Conservation (phyloP, 805 yeast genomes). For the Maudiozyma pseudohumilis region DNA sequence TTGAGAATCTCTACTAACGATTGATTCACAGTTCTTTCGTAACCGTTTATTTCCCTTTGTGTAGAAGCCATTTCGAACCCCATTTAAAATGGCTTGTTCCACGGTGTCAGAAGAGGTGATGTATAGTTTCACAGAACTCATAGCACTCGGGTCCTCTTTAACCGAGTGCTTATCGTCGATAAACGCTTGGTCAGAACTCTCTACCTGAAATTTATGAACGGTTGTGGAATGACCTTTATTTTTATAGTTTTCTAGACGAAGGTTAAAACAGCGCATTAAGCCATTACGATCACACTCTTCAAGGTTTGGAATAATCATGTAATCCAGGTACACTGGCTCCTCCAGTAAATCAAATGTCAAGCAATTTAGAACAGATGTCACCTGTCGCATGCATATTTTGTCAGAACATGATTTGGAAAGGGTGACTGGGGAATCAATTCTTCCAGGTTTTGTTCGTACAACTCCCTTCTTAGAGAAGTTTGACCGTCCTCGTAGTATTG, state of each 20-base stretch:
- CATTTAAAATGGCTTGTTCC: constrained; percentile 39
- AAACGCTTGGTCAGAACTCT: constrained; percentile 8
- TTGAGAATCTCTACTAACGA: constrained; percentile 19
- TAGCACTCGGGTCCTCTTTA: constrained; percentile 15
- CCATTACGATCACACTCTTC: not conserved
- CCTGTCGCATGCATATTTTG: constrained; percentile 59
- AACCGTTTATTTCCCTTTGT: constrained; percentile 36
- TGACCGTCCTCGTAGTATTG: constrained; percentile 51
- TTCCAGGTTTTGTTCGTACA: constrained; percentile 89
- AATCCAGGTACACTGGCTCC: constrained; percentile 31
- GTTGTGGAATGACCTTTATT: not conserved
- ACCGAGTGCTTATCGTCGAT: constrained; percentile 11
- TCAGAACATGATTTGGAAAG: constrained; percentile 85
- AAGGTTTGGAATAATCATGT: constrained; percentile 38
- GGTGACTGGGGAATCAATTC: constrained; percentile 64
- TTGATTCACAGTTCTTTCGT: constrained; percentile 31
- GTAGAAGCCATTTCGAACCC: constrained; percentile 50
- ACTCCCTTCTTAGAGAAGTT: constrained; percentile 46
- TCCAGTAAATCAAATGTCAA: constrained; percentile 32
- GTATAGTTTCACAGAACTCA: constrained; percentile 14
- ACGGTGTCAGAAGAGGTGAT: not conserved
- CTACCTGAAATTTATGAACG: not conserved
- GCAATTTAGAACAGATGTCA: constrained; percentile 42
- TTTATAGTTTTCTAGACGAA: constrained; percentile 1
- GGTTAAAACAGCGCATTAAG: constrained; percentile 12